phyloP scores from a whole-genome alignment of 768 basidiomycete genomes.

The Rhizopogon vinicolor region DNA sequence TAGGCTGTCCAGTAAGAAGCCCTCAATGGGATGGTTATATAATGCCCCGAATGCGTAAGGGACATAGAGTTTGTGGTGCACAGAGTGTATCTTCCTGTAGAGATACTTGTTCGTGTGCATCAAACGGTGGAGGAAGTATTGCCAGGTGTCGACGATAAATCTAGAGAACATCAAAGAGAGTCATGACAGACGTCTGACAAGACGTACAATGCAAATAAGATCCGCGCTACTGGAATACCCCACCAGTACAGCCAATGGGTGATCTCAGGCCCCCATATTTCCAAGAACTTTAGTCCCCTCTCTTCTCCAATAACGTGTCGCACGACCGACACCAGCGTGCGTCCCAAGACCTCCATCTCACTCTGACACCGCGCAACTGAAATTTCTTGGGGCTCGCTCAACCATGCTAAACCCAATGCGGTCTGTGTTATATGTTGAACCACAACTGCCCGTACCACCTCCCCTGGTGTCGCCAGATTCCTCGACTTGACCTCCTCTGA shows the following conservation, averaged over 20 bases:
- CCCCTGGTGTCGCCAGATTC: slow-evolving; percentile 65
- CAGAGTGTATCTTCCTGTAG: slow-evolving; percentile 88
- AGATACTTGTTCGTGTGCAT: slow-evolving; percentile 91
- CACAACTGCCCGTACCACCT: slow-evolving; percentile 80
- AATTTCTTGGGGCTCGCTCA: slow-evolving; percentile 40
- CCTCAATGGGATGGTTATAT: slow-evolving; percentile 97
- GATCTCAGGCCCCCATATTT: slow-evolving; percentile 33
- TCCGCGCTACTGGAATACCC: slow-evolving; percentile 71
- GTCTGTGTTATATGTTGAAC: slow-evolving; percentile 89
- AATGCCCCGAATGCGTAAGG: slow-evolving; percentile 96
- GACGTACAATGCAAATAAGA: slow-evolving; percentile 80
- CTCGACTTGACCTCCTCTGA: slow-evolving; percentile 69
- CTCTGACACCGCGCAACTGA: slow-evolving; percentile 34
- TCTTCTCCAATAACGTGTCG: slow-evolving; percentile 38
- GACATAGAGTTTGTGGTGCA: slow-evolving; percentile 94
- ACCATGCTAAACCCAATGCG: slow-evolving; percentile 60
- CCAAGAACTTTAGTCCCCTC: slow-evolving; percentile 31
- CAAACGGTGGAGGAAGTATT: slow-evolving; percentile 90
- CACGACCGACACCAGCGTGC: slow-evolving; percentile 35
- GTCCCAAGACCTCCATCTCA: slow-evolving; percentile 38
- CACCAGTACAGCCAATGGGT: slow-evolving; percentile 88
- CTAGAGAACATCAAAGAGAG: slow-evolving; percentile 33
- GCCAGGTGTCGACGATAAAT: slow-evolving; percentile 96
- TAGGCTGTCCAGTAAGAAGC: slow-evolving; percentile 81
- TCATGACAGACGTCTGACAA: background rate